A percentile compares a stretch with the other conserved stretches of the same genome.
Conservation (phyloP, 129 eudicot species). For the Smallanthus sonchifolius region DNA sequence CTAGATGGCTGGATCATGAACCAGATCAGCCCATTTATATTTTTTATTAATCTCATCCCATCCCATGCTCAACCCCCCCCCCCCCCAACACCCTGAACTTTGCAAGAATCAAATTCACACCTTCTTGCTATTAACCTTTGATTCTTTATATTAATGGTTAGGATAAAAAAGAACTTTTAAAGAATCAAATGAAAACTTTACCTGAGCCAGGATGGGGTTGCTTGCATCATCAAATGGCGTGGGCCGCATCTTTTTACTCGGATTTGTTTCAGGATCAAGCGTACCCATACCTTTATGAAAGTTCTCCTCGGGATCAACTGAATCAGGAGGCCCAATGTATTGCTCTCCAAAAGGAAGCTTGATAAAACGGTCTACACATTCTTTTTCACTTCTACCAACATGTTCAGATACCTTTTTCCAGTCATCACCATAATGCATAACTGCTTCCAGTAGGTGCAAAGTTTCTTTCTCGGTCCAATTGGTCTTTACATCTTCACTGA, state of each 20-base stretch:
- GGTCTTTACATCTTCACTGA: constrained; percentile 62
- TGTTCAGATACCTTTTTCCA: constrained; percentile 89
- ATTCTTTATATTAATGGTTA: not conserved
- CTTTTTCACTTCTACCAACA: constrained; percentile 82
- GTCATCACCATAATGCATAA: constrained; percentile 90
- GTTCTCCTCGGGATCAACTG: constrained; percentile 44
- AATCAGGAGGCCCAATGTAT: constrained; percentile 63
- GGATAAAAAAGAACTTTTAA: not conserved
- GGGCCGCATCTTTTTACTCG: constrained; percentile 58
- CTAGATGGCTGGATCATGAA: too few species aligned
- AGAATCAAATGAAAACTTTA: constrained; percentile 8
- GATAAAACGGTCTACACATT: constrained; percentile 78
- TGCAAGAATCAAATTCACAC: too few species aligned
- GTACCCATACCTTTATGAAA: constrained; percentile 22
- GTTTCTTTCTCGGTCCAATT: constrained; percentile 96
- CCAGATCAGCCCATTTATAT: too few species aligned
- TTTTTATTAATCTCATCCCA: too few species aligned
- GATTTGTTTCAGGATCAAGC: constrained; percentile 23
- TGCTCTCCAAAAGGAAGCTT: constrained; percentile 95
- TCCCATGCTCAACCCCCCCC: too few species aligned
- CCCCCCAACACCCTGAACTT: too few species aligned
- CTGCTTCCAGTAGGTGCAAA: constrained; percentile 83
- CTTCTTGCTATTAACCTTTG: too few species aligned
- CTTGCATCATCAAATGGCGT: constrained; percentile 95
- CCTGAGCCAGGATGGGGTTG: constrained; percentile 98